Evolutionary conservation across 2,329 filamentous ascomycete genomes (phyloP).

Genomic region (Neurospora sp.): DNA sequence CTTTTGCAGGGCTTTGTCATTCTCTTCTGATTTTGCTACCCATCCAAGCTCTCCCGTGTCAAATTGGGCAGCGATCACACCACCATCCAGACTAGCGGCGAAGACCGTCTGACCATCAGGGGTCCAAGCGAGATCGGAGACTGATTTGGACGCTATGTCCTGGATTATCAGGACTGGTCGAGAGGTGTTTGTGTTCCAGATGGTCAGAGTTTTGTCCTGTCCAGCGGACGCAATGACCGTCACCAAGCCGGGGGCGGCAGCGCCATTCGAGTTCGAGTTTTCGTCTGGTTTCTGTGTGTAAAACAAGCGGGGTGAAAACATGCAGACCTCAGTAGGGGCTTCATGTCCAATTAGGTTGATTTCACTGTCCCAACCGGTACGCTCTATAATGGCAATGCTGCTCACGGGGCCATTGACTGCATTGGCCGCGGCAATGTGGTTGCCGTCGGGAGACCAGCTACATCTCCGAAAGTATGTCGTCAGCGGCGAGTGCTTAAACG

Average conservation of each 20-base stretch:
- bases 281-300: slow-evolving; percentile 57
- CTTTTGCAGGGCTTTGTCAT: slow-evolving; percentile 85
- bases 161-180: slow-evolving; percentile 83
- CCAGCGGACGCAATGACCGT: slow-evolving; percentile 96
- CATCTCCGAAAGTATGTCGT: slow-evolving; percentile 95
- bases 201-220: slow-evolving; percentile 89
- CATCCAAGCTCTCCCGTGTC: slow-evolving; percentile 82
- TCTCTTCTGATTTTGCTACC: slow-evolving; percentile 77
- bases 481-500: slow-evolving; percentile 83
- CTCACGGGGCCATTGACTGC: slow-evolving; percentile 95
- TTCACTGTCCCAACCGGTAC: slow-evolving; percentile 87
- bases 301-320: slow-evolving; percentile 90
- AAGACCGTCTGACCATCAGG: slow-evolving; percentile 84
- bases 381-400: slow-evolving; percentile 91
- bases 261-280: slow-evolving; percentile 38
- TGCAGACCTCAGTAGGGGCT: slow-evolving; percentile 92
- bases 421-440: slow-evolving; percentile 93
- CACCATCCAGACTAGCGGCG: slow-evolving; percentile 80
- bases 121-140: slow-evolving; percentile 89
- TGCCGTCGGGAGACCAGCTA: slow-evolving; percentile 95
- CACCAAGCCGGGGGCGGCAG: slow-evolving; percentile 46
- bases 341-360: slow-evolving; percentile 97
- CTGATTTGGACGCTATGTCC: slow-evolving; percentile 80
- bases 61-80: slow-evolving; percentile 74
- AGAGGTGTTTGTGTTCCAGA: slow-evolving; percentile 96